Base-by-base conservation (phyloP, 495 filamentous ascomycete genomes). In the Annulohypoxylon maeteangense region DNA sequence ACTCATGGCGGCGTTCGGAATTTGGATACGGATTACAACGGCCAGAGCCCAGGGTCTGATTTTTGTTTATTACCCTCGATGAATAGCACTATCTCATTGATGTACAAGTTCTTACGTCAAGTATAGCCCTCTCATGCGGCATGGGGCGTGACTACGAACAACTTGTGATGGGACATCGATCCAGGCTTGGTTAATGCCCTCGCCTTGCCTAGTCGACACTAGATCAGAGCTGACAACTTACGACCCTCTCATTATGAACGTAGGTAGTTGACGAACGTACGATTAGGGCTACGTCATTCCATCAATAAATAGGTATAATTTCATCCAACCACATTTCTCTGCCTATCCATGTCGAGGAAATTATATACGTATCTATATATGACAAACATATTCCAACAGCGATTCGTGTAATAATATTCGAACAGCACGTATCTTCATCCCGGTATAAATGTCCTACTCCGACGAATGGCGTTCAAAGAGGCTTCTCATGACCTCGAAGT, bases 41-140 rank as follows among this genome's bases (percentile, higher is more conserved):
- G 48, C 56, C 65, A 66, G 61, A 58, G 42, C 48, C 69, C 40
- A 58, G 60, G 70, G 65, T 62, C 31, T 47, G 65, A n/a, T 42
- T 65, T 55, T 55, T 68, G 54, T 56, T 62, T 65, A 55, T 54
- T 62, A 32, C 53, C 34, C 32, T n/a, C 22, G 32, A 42, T 25
- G 38, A 61, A 70, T 62, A 73, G 59, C 36, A 57, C 47, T 62
- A 65, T 55, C 40, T 54, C n/a, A 60, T 7, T 31, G 38, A 20
- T 57, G 45, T 20, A 29, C 45, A 34, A 60, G 27, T 12, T 45
- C 56, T 47, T 42, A 23, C 23, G 23, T 40, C 44, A 50, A 42
- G 31, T 7, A 8, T 20, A 44, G 40, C 40, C 7, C n/a, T 44
- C n/a, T 8, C 16, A 44, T 20, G 40, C n/a, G 40, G 20, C 7